These are phyloP conservation scores for Blepharisma japonicum DNA, from an alignment of 73 alveolate genomes.

Conservation along the genomic window DNA sequence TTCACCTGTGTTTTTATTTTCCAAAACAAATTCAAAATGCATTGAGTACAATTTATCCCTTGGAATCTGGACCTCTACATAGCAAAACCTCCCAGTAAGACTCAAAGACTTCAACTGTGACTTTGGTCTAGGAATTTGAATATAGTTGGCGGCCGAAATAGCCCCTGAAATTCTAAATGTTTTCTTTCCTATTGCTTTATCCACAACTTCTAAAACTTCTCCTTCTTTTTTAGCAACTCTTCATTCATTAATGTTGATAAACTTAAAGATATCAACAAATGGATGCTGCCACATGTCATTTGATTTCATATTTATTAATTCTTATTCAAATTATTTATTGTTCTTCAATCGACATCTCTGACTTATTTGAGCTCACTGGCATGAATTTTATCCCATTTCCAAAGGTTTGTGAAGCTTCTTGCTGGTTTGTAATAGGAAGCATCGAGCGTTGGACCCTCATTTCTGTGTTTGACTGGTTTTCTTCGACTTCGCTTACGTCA, in stretches of 20 bases:
- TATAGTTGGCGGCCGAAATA: slow-evolving; percentile 79
- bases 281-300: slow-evolving; percentile 69
- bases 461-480: too few species aligned
- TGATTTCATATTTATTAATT: background rate
- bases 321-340: too few species aligned
- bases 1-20: slow-evolving; percentile 49
- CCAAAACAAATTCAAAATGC: slow-evolving; percentile 69
- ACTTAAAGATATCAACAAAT: slow-evolving; percentile 67
- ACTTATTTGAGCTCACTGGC: too few species aligned
- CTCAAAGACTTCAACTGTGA: slow-evolving; percentile 51
- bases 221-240: slow-evolving; percentile 56
- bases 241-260: slow-evolving; percentile 52
- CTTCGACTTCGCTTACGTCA: too few species aligned
- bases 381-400: too few species aligned
- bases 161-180: slow-evolving; percentile 70
- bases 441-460: too few species aligned
- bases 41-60: slow-evolving; percentile 70
- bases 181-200: slow-evolving; percentile 78
- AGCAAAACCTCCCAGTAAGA: slow-evolving; percentile 73
- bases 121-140: slow-evolving; percentile 73
- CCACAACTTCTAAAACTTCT: slow-evolving; percentile 65
- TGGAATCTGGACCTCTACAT: slow-evolving; percentile 54
- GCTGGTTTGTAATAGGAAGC: too few species aligned
- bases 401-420: too few species aligned
- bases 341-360: too few species aligned